Percentiles rank a stretch among this genome's conserved stretches.
These are phyloP conservation scores for Sarcodon aspratus DNA, from an alignment of 768 basidiomycete genomes.

Conservation along the genomic window DNA sequence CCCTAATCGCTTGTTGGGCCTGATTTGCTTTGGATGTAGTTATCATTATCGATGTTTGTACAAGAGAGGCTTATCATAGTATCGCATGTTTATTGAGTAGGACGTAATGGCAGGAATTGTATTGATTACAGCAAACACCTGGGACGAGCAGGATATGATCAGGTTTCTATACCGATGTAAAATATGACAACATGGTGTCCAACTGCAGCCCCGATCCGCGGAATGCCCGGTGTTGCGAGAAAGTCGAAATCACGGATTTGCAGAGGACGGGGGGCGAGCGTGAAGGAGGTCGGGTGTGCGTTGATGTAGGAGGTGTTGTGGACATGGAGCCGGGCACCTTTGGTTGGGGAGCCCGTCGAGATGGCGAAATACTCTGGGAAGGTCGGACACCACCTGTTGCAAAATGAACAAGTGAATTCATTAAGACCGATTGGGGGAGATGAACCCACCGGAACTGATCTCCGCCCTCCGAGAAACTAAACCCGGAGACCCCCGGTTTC, in stretches of 20 bases:
- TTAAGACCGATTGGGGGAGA: constrained; percentile 1
- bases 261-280: constrained; percentile 49
- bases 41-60: not conserved
- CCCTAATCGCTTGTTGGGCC: no score
- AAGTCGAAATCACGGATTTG: constrained; percentile 71
- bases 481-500: constrained; percentile 51
- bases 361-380: constrained; percentile 72
- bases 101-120: not conserved
- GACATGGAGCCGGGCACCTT: constrained; percentile 59
- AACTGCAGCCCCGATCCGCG: constrained; percentile 57
- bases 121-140: no score
- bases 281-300: constrained; percentile 49
- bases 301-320: constrained; percentile 57
- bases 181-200: constrained; percentile 50
- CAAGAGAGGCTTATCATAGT: not conserved
- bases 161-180: constrained; percentile 48
- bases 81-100: constrained; percentile 4
- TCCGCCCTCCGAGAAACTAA: constrained; percentile 56
- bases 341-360: constrained; percentile 43
- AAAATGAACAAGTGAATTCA: not conserved
- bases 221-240: constrained; percentile 45
- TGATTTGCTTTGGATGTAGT: no score
- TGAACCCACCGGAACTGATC: constrained; percentile 50
- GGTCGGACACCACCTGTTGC: constrained; percentile 62
- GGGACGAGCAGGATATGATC: not conserved